Conservation (phyloP, 352 stramenopile genomes). For the Phytophthora chlamydospora region DNA sequence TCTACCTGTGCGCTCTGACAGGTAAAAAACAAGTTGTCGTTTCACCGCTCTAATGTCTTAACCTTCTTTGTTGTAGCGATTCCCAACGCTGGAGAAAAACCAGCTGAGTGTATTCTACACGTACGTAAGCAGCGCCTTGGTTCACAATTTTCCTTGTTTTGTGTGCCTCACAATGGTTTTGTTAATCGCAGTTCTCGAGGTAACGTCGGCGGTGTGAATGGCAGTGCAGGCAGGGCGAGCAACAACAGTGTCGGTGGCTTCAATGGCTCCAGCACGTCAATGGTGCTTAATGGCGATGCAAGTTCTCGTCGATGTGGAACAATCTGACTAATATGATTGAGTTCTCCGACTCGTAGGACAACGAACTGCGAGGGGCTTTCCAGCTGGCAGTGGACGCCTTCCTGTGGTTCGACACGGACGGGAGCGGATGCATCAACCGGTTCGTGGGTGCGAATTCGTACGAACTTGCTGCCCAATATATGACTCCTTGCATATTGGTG, state of each 20-base stretch:
- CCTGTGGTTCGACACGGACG: constrained; percentile 78
- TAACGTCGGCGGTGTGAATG: neutral
- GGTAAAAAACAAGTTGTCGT: no score
- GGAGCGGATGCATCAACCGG: constrained; percentile 71
- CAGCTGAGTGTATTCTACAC: constrained; percentile 73
- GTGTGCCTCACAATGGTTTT: neutral
- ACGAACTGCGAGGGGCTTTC: constrained; percentile 77
- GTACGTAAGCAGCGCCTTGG: neutral
- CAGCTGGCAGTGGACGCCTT: constrained; percentile 78
- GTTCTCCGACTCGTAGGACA: constrained; percentile 36
- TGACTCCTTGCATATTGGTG: neutral
- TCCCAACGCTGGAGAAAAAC: constrained; percentile 63
- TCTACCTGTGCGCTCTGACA: no score
- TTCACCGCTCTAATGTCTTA: no score
- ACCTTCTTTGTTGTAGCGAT: constrained; percentile 30
- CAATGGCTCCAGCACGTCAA: neutral
- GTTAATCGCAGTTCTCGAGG: constrained; percentile 3
- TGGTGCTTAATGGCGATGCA: constrained; percentile 4
- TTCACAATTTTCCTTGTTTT: neutral
- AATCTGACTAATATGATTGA: constrained; percentile 5
- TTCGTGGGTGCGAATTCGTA: constrained; percentile 8
- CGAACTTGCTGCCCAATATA: neutral
- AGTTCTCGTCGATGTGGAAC: constrained; percentile 26
- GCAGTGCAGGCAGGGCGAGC: neutral
- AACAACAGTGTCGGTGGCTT: neutral